Evolutionary conservation across 1,284 basidiomycete species (phyloP).

Genomic region (Ustilago sp.): DNA sequence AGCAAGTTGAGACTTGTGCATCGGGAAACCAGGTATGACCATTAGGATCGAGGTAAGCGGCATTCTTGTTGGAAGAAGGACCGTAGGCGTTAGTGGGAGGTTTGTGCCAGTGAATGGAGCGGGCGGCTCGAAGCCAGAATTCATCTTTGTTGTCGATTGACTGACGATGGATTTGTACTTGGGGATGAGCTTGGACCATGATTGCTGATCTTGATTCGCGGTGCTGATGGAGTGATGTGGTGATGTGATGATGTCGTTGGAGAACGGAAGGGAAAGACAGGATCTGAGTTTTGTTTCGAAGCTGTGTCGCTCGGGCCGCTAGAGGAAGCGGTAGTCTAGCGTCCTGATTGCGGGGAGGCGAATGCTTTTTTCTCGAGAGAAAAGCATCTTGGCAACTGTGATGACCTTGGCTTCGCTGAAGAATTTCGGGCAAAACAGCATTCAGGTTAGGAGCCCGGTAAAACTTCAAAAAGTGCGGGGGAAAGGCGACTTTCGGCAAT

Average conservation of each 20-base stretch:
- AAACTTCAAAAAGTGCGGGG: slow-evolving; percentile 14
- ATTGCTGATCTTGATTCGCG: not conserved
- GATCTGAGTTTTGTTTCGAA: no score
- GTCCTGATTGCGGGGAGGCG: not conserved
- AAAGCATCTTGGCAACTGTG: not conserved
- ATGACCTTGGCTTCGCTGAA: not conserved
- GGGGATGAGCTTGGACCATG: slow-evolving; percentile 42
- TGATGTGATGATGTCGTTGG: not conserved
- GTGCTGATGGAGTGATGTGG: not conserved
- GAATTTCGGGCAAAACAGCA: not conserved
- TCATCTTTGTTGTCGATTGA: slow-evolving; percentile 45
- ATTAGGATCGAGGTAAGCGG: slow-evolving; percentile 34
- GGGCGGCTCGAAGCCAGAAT: slow-evolving; percentile 59
- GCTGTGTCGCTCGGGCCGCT: no score
- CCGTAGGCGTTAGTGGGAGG: slow-evolving; percentile 52
- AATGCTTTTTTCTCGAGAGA: not conserved
- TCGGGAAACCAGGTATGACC: slow-evolving; percentile 57
- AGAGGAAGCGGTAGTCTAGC: not conserved
- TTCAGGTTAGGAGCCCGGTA: not conserved
- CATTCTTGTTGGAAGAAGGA: slow-evolving; percentile 25
- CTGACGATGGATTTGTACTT: slow-evolving; percentile 52
- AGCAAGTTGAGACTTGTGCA: slow-evolving; percentile 54
- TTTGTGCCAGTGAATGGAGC: slow-evolving; percentile 57
- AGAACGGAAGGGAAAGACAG: not conserved
- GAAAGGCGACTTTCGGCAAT: not conserved